A percentile compares a stretch with the other conserved stretches of the same genome.
phyloP scores from a whole-genome alignment of 345 rosid species.

The Citrus sp. region DNA sequence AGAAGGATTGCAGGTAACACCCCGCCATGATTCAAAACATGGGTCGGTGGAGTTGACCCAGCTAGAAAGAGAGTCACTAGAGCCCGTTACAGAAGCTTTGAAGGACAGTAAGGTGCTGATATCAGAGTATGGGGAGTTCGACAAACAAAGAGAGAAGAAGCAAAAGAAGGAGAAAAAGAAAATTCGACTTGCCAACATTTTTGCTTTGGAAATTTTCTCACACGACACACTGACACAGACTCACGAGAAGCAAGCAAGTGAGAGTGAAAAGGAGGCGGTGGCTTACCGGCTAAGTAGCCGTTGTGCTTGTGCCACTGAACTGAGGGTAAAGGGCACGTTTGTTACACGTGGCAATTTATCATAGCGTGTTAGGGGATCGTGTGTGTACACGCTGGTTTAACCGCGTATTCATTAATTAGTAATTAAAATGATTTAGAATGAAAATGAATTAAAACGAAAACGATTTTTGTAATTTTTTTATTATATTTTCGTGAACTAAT shows the following conservation, averaged over 20 bases:
- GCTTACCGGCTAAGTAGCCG: not conserved
- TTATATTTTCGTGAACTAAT: too few species aligned
- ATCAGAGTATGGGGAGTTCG: constrained; percentile 5
- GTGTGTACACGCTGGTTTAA: not conserved
- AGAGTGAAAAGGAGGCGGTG: not conserved
- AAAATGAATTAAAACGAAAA: too few species aligned
- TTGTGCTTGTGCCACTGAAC: not conserved
- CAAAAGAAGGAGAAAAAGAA: constrained; percentile 5
- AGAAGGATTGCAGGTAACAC: constrained; percentile 33
- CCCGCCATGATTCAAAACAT: constrained; percentile 33
- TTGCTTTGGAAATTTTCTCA: not conserved
- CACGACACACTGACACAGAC: too few species aligned
- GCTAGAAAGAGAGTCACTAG: constrained; percentile 18
- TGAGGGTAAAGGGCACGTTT: not conserved
- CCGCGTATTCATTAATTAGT: too few species aligned
- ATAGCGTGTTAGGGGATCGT: not conserved
- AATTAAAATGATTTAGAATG: too few species aligned
- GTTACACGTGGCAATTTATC: not conserved
- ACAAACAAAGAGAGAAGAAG: not conserved
- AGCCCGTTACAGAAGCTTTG: constrained; percentile 16
- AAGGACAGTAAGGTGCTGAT: constrained; percentile 24
- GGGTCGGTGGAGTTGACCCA: constrained; percentile 32
- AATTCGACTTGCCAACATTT: not conserved
- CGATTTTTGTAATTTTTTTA: too few species aligned
- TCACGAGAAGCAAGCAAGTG: not conserved